Evolutionary conservation across 2,329 filamentous ascomycete species (phyloP).

Genomic region (Cladosporium sp.): DNA sequence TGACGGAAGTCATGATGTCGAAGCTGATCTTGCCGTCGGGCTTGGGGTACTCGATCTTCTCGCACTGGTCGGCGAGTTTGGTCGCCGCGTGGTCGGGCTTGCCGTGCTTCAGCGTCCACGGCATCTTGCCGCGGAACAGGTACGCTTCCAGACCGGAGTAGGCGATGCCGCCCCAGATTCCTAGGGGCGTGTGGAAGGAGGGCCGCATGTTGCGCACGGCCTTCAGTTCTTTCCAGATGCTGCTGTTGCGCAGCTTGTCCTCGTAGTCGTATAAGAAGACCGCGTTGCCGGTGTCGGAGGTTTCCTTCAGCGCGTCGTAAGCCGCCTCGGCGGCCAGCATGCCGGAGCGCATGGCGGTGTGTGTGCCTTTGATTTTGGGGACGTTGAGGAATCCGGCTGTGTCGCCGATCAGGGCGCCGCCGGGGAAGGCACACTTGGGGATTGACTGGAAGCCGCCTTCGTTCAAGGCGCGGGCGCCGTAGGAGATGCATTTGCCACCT

Average conservation of each 20-base stretch:
- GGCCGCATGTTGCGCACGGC: conserved; percentile 97
- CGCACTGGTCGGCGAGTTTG: conserved; percentile 70
- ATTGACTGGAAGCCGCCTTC: conserved; percentile 98
- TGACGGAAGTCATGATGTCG: conserved; percentile 93
- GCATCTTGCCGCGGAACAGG: conserved; percentile 75
- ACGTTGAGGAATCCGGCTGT: conserved; percentile 96
- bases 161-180: conserved; percentile 81
- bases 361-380: conserved; percentile 97
- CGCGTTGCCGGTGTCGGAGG: conserved; percentile 55
- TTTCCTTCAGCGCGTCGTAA: conserved; percentile 64
- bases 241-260: conserved; percentile 76
- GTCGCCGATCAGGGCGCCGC: conserved; percentile 91
- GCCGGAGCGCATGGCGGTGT: conserved; percentile 95
- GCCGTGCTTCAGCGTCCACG: conserved; percentile 90
- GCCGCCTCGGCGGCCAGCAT: conserved; percentile 94
- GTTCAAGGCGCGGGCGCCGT: conserved; percentile 84
- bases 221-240: conserved; percentile 90
- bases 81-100: conserved; percentile 73
- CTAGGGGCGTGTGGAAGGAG: conserved; percentile 83
- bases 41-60: conserved; percentile 94
- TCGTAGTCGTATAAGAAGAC: conserved; percentile 96
- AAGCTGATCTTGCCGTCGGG: conserved; percentile 94
- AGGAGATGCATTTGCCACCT: conserved; percentile 95
- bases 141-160: conserved; percentile 94
- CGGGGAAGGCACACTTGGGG: conserved; percentile 93